phyloP scores from a whole-genome alignment of 108 stramenopile genomes.

The Cyclotella distinguenda region DNA sequence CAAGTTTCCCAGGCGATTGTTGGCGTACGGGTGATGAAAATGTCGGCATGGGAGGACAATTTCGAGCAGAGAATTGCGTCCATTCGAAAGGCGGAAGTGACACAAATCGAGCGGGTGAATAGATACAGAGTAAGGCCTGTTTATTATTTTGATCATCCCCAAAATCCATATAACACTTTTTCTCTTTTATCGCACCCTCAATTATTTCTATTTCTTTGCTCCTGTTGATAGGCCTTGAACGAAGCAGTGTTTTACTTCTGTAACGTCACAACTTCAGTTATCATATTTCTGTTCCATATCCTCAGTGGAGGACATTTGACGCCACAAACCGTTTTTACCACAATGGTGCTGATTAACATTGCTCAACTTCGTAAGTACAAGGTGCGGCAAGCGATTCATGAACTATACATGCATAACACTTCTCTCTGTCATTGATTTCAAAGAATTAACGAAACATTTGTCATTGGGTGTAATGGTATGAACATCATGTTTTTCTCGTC shows the following conservation, averaged over 20 bases:
- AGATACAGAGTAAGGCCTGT: conserved; percentile 20
- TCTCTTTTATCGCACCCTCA: too few species aligned
- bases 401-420: conserved; percentile 16
- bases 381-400: background rate
- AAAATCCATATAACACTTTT: too few species aligned
- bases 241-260: conserved; percentile 77
- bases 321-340: conserved; percentile 54
- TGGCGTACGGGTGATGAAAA: conserved; percentile 87
- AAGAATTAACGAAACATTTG: conserved; percentile 84
- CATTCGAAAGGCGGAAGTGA: conserved; percentile 63
- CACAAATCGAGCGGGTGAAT: conserved; percentile 68
- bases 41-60: conserved; percentile 75
- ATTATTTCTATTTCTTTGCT: too few species aligned
- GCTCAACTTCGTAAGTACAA: conserved; percentile 55
- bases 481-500: background rate
- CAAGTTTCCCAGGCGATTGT: conserved; percentile 87
- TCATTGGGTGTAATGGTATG: conserved; percentile 69
- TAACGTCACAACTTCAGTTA: conserved; percentile 47
- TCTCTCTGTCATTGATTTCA: too few species aligned
- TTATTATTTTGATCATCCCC: background rate
- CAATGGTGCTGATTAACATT: conserved; percentile 71
- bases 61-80: conserved; percentile 68
- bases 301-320: conserved; percentile 49
- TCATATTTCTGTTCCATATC: conserved; percentile 51
- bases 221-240: conserved; percentile 71